These are phyloP conservation scores for Heliocybe sulcata DNA, from an alignment of 1,284 basidiomycete genomes.

Conservation along the genomic window DNA sequence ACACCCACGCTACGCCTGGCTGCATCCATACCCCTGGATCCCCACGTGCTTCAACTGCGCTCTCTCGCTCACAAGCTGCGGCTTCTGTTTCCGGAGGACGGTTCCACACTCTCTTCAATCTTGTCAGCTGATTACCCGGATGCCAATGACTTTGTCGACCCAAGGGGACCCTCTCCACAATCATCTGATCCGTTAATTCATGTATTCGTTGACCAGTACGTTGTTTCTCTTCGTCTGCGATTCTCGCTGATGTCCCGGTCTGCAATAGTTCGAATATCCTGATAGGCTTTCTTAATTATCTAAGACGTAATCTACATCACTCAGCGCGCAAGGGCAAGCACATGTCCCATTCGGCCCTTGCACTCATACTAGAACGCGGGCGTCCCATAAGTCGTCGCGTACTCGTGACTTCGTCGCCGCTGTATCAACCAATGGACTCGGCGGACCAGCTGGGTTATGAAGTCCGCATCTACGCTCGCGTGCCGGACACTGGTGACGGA, in stretches of 20 bases:
- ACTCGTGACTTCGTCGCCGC: slow-evolving; percentile 73
- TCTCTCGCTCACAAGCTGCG: slow-evolving; percentile 48
- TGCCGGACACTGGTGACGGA: slow-evolving; percentile 64
- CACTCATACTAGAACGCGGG: slow-evolving; percentile 69
- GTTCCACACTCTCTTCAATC: slow-evolving; percentile 34
- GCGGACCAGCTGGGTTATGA: slow-evolving; percentile 76
- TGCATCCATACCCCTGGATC: slow-evolving; percentile 35
- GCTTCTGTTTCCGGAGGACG: slow-evolving; percentile 49
- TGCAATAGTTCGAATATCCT: slow-evolving; percentile 71
- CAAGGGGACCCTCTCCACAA: slow-evolving; percentile 38
- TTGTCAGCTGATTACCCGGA: slow-evolving; percentile 32
- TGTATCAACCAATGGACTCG: slow-evolving; percentile 75
- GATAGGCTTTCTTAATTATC: slow-evolving; percentile 63
- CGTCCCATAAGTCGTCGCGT: slow-evolving; percentile 62
- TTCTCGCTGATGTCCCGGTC: slow-evolving; percentile 4
- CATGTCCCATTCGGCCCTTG: slow-evolving; percentile 62
- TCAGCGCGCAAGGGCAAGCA: slow-evolving; percentile 29
- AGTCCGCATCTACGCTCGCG: slow-evolving; percentile 69
- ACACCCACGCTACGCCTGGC: slow-evolving; percentile 30
- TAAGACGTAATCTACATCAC: slow-evolving; percentile 43
- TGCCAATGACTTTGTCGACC: slow-evolving; percentile 38
- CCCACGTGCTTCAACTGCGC: slow-evolving; percentile 43
- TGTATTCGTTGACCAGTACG: slow-evolving; percentile 82
- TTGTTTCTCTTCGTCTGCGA: slow-evolving; percentile 10
- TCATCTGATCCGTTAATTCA: slow-evolving; percentile 60